phyloP scores from a whole-genome alignment of 495 filamentous ascomycete genomes.

The Penicillium maclennaniae region DNA sequence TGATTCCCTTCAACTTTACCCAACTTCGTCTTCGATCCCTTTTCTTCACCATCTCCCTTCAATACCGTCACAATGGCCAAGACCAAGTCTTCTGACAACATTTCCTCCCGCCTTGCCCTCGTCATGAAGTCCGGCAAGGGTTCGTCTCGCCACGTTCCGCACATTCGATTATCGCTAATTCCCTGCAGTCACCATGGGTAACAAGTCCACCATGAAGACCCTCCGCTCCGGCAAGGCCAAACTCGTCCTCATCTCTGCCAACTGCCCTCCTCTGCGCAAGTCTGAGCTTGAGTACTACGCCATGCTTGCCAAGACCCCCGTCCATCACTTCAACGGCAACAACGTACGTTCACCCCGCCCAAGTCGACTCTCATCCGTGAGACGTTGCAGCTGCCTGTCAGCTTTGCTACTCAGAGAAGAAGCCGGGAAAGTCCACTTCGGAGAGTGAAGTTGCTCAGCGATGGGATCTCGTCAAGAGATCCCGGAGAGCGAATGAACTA shows the following conservation, averaged over 20 bases:
- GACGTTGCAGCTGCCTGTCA: constrained; percentile 22
- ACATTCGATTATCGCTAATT: constrained; percentile 6
- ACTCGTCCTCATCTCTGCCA: constrained; percentile 78
- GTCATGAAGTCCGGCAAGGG: constrained; percentile 95
- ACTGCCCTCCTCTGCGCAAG: constrained; percentile 95
- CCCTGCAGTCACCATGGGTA: constrained; percentile 68
- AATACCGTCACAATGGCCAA: constrained; percentile 53
- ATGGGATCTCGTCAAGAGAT: constrained; percentile 21
- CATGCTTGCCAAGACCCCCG: constrained; percentile 90
- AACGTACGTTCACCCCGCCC: constrained; percentile 67
- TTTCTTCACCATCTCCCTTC: constrained; percentile 3
- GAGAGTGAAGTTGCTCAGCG: constrained; percentile 67
- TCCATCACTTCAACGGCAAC: constrained; percentile 97
- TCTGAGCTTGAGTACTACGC: constrained; percentile 90
- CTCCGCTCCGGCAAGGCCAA: constrained; percentile 67
- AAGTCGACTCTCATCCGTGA: constrained; percentile 7
- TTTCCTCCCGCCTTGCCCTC: constrained; percentile 85
- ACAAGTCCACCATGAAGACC: constrained; percentile 94
- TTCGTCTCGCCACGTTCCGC: constrained; percentile 11
- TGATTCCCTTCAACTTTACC: background rate
- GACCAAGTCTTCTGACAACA: constrained; percentile 89
- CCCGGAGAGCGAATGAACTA: constrained; percentile 31
- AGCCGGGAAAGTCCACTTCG: constrained; percentile 24
- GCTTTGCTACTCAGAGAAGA: constrained; percentile 33
- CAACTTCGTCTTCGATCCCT: constrained; percentile 3